Evolutionary conservation across 75 land plant species (phyloP), one percentile per base, ranked within the genome.

Genomic region (Cryptomeria japonica): DNA sequence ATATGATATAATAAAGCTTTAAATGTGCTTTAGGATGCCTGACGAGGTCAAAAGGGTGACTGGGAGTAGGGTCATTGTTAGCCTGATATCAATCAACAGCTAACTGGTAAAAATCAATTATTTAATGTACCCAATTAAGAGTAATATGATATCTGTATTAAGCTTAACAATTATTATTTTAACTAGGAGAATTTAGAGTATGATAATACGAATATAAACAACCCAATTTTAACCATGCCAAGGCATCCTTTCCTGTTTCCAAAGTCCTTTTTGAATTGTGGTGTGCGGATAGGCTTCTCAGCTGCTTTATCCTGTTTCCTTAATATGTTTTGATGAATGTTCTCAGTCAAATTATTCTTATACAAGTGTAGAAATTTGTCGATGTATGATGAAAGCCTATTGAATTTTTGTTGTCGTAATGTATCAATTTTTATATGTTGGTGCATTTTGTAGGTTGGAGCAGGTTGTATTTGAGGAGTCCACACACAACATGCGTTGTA

Each of bases 381-480:
- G 4, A 22, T 44, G n/a, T 28, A 80, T 80, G 49, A 80, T 80
- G 49, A 28, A 42, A 80, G n/a, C 11, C 51, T 80, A 80, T 25
- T 80, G 13, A 22, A 44, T 80, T 12, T 80, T 42, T 44, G 3
- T 73, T 28, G 16, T 16, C 6, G 9, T 38, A 4, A 79, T 79
- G 82, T 34, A 76, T 76, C 13, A 16, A 8, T 79, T 79, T 80
- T 41, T 18, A 80, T 38, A 44, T 80, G n/a, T 44, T 80, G 84
- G 46, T 22, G 28, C 22, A 22, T 80, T 41, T 80, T 80, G 47
- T 44, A 80, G 84, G 51, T 11, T 80, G 84, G 84, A 80, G 31
- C 84, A 22, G 22, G 83, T 80, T 80, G 83, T 36, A 80, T 80
- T 80, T 42, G 83, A 80, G 44, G 83, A 80, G 49, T 47, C 39